Evolutionary conservation across 2,329 filamentous ascomycete genomes (phyloP), one percentile per base, ranked within the genome.

Genomic region (Verticillium klebahnii): DNA sequence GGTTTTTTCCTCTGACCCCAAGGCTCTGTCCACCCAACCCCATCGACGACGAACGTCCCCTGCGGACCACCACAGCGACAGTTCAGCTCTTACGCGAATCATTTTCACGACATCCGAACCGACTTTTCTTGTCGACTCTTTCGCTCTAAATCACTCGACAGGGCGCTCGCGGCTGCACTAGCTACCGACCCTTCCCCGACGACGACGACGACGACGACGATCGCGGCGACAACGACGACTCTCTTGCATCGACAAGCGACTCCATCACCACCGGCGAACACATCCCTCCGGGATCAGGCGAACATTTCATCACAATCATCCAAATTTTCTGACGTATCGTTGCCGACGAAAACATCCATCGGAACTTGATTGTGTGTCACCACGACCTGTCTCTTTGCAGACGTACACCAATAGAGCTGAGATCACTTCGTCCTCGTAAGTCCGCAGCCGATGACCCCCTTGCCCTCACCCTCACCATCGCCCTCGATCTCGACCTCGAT

Each of bases 381-480:
- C 19, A 25, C 45, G 45, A 50, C 45, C 11, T 50, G 45, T 64
- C 59, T 54, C 58, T 55, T 31, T 56, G 62, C 62, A 57, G 62
- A 57, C 59, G 60, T 32, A 57, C 45, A 8, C 37, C 37, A 54
- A 65, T 50, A 64, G 64, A 65, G 64, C 64, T 61, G 63, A 65
- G 63, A 66, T 66, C 64, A 65, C 63, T 64, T 66, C 63, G 63
- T 60, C 25, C n/a, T 23, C 45, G 45, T 50, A 50, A 50, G 45
- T 50, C n/a, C 23, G 9, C 19, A 19, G 23, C 45, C 32, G 6
- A 34, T 60, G 58, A 52, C 36, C 29, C 17, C 39, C 12, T 6
- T 29, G 29, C 29, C 36, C 11, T 23, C 19, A 60, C 25, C 59
- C 50, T 61, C 56, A 45, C 39, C 36, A 12, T 25, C 52, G 56